Conservation (phyloP, 768 basidiomycete species). For the Ephemerocybe angulata region DNA sequence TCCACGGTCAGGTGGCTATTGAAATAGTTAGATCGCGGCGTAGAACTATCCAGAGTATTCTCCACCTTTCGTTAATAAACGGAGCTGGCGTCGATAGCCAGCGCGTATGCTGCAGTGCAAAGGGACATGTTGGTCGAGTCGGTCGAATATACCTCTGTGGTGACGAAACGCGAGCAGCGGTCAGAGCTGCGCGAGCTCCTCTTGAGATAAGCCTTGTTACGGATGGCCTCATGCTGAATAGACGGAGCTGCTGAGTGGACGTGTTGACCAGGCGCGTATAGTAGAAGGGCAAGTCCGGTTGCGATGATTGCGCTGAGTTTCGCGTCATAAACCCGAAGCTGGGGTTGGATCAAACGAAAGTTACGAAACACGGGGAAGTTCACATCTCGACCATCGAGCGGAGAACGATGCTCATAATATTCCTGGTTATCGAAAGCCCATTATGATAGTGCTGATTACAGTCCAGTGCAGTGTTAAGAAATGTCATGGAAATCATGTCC, state of each 20-base stretch:
- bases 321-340: constrained; percentile 12
- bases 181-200: not conserved
- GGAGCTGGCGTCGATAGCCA: constrained; percentile 52
- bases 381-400: too few relatives aligned
- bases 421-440: too few relatives aligned
- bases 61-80: constrained; percentile 55
- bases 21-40: too few relatives aligned
- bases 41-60: not conserved
- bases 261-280: constrained; percentile 1
- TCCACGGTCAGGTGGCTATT: constrained; percentile 50
- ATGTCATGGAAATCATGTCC: too few relatives aligned
- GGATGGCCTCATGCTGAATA: constrained; percentile 17
- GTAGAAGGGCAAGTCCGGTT: not conserved
- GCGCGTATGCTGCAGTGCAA: constrained; percentile 21
- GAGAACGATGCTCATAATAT: too few relatives aligned
- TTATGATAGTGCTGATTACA: too few relatives aligned
- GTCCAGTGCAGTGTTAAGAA: too few relatives aligned
- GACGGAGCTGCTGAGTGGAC: constrained; percentile 24
- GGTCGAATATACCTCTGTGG: constrained; percentile 8
- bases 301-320: not conserved
- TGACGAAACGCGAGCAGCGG: not conserved
- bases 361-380: too few relatives aligned
- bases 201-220: not conserved
- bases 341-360: too few relatives aligned
- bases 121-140: constrained; percentile 7